Percentiles rank a stretch among this genome's conserved stretches.
phyloP scores from a whole-genome alignment of 768 basidiomycete genomes.

The Podaxis carcinomalis region DNA sequence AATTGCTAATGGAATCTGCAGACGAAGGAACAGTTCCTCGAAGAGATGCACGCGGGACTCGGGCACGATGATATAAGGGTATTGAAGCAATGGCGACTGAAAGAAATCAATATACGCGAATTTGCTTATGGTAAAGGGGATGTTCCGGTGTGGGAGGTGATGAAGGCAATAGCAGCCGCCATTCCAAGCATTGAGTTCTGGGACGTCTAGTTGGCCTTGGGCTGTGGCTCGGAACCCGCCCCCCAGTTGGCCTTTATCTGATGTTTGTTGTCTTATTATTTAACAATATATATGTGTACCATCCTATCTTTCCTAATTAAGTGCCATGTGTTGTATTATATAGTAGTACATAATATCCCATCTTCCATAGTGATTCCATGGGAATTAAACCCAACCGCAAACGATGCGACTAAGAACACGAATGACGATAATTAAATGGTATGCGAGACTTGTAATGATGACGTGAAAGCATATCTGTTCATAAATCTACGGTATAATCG shows the following conservation, averaged over 20 bases:
- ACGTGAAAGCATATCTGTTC: background rate
- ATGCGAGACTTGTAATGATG: background rate
- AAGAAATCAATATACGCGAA: background rate
- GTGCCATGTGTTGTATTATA: background rate
- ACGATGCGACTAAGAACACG: background rate
- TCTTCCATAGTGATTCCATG: background rate
- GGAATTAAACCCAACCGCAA: background rate
- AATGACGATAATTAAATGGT: background rate
- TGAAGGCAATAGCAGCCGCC: background rate
- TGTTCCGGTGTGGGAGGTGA: background rate
- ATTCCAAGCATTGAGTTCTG: background rate
- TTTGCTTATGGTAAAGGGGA: conserved; percentile 7
- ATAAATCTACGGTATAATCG: background rate
- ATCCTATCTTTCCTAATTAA: background rate
- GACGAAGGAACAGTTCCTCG: background rate
- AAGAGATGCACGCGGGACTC: background rate
- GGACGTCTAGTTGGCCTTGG: background rate
- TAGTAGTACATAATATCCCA: background rate
- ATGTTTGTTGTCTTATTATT: background rate
- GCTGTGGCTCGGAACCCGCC: background rate
- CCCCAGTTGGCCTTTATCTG: too few species aligned
- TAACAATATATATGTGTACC: background rate
- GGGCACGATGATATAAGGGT: background rate
- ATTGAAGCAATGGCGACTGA: background rate
- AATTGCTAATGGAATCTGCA: background rate